A percentile compares a stretch with the other conserved stretches of the same genome.
Evolutionary conservation across 2,329 filamentous ascomycete species (phyloP).

Genomic region (Botrytis elliptica): DNA sequence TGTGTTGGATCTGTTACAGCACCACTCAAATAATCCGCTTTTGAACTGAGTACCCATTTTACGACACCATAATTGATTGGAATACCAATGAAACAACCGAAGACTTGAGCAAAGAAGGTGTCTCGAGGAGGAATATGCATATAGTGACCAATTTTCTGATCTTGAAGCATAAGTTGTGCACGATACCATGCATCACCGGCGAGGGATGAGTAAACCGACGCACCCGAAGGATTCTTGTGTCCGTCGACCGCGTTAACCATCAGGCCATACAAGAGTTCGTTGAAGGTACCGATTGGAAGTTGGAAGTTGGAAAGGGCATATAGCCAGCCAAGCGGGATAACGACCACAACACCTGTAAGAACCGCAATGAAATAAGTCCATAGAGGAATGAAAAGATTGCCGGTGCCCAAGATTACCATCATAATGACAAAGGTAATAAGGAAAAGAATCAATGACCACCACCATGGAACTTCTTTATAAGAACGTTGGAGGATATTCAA

Average conservation of each 20-base stretch:
- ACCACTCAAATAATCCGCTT: conserved; percentile 55
- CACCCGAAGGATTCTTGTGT: conserved; percentile 57
- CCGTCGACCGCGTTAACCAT: conserved; percentile 54
- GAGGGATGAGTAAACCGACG: conserved; percentile 57
- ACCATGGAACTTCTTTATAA: conserved; percentile 58
- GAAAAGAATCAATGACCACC: conserved; percentile 57
- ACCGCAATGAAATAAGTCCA: conserved; percentile 61
- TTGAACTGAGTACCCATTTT: conserved; percentile 57
- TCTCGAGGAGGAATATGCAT: conserved; percentile 59
- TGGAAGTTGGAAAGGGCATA: conserved; percentile 59
- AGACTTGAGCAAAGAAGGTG: conserved; percentile 61
- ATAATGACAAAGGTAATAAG: conserved; percentile 48
- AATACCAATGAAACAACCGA: conserved; percentile 57
- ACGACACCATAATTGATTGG: conserved; percentile 62
- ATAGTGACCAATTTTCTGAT: conserved; percentile 64
- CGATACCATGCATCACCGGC: conserved; percentile 62
- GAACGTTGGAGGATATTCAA: conserved; percentile 58
- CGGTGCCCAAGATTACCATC: conserved; percentile 51
- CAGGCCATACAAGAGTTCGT: conserved; percentile 59
- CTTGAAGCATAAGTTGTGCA: conserved; percentile 57
- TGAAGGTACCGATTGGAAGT: conserved; percentile 55
- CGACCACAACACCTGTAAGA: conserved; percentile 52
- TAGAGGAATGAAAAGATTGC: conserved; percentile 56
- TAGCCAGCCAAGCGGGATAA: conserved; percentile 57
- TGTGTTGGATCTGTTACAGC: conserved; percentile 51